Conservation (phyloP, 1,139 yeast species). For the Blastobotrys buckinghamii region DNA sequence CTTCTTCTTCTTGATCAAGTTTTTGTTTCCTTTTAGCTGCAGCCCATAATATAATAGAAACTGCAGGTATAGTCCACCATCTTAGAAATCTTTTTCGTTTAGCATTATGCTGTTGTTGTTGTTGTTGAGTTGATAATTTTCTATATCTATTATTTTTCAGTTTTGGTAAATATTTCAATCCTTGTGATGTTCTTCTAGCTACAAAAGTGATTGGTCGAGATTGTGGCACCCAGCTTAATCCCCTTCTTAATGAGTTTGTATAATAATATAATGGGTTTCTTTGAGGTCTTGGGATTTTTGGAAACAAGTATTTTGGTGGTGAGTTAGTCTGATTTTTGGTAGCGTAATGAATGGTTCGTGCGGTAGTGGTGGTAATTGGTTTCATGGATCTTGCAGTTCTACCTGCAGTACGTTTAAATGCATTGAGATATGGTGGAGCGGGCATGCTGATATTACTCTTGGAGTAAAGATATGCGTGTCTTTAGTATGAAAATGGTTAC, state of each 20-base stretch:
- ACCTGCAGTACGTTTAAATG: constrained; percentile 8
- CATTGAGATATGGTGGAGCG: constrained; percentile 12
- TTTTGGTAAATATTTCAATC: constrained; percentile 13
- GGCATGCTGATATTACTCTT: too few relatives aligned
- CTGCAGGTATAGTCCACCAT: constrained; percentile 66
- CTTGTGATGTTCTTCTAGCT: constrained; percentile 13
- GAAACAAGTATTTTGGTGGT: constrained; percentile 40
- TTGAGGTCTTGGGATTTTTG: constrained; percentile 60
- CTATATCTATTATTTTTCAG: constrained; percentile 13
- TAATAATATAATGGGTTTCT: constrained; percentile 53
- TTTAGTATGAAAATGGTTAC: too few relatives aligned
- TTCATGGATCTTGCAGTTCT: neutral
- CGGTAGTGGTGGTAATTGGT: neutral
- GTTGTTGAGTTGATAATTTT: neutral
- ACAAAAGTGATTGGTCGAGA: constrained; percentile 14
- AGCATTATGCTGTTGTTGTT: constrained; percentile 1
- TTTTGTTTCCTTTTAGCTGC: constrained; percentile 44
- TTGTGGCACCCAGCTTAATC: constrained; percentile 22
- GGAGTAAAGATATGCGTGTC: too few relatives aligned
- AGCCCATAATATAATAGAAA: constrained; percentile 59
- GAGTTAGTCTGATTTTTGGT: neutral
- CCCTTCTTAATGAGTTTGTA: constrained; percentile 28
- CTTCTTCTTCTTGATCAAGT: constrained; percentile 14
- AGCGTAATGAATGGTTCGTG: neutral
- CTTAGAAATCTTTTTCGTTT: constrained; percentile 45